phyloP scores from a whole-genome alignment of 305 asterid species.

The Withania somnifera region DNA sequence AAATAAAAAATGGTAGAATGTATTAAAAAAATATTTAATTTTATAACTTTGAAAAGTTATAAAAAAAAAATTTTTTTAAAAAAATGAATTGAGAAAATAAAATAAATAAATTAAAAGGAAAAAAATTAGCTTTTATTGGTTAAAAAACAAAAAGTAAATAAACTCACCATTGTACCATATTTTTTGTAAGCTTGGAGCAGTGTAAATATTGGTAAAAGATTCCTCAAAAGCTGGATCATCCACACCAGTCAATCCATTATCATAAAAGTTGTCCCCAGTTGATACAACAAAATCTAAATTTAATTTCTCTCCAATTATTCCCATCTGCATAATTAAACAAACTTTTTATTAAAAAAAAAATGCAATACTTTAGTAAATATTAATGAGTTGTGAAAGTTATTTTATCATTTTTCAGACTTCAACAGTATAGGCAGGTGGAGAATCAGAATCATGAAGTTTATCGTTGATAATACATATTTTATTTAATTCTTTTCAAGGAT shows the following conservation, averaged over 20 bases:
- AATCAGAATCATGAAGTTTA: too few species aligned
- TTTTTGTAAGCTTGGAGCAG: constrained; percentile 41
- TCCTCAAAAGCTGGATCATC: constrained; percentile 48
- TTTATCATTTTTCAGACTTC: too few species aligned
- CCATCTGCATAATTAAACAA: constrained; percentile 31
- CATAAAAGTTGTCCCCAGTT: constrained; percentile 51
- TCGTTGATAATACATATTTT: too few species aligned
- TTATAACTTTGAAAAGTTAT: too few species aligned
- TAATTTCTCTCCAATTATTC: constrained; percentile 28
- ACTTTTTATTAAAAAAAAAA: background rate
- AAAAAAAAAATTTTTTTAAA: too few species aligned
- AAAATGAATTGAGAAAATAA: too few species aligned
- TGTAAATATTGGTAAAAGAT: constrained; percentile 43
- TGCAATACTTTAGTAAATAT: background rate
- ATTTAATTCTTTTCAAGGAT: too few species aligned
- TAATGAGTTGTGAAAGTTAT: background rate
- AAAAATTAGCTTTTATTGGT: background rate
- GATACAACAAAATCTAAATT: constrained; percentile 49
- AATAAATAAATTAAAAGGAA: too few species aligned
- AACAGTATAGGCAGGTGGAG: too few species aligned
- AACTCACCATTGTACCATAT: constrained; percentile 52
- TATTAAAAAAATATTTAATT: too few species aligned
- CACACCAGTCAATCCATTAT: constrained; percentile 31
- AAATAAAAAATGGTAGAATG: too few species aligned
- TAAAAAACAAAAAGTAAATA: background rate